Base-by-base conservation (phyloP, 768 basidiomycete genomes). In the Brasilioporus rufonigricans region DNA sequence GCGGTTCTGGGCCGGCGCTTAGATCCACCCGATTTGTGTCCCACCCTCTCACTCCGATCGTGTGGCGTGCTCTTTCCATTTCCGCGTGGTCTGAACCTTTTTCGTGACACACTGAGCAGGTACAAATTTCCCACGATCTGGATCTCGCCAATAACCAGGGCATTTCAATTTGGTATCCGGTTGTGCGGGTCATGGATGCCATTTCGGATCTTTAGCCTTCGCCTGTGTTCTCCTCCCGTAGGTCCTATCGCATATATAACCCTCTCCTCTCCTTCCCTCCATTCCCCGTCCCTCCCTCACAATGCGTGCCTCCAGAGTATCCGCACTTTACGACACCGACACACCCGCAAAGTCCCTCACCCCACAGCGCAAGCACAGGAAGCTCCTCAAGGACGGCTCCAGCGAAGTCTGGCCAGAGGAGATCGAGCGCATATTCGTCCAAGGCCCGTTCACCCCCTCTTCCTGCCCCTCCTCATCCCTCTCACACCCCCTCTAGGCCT, bases 371-470 rank as follows among this genome's bases (percentile, higher is more conserved):
- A 91, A 91, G 61, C 89, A 91, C 72, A 79, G 87, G 64, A 92
- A 91, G 70, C 85, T 91, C 58, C 77, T 92, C 72, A 91, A 90
- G 68, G 89, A 91, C 61, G 89, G 89, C 65, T 77, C 79, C 36
- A 74, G 72, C 65, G 89, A 91, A 61, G 90, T 92, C 48, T 92
- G 90, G 90, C 89, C 90, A 48, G 87, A 91, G 69, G 71, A 75
- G 52, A 79, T 91, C 64, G 90, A 92, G 69, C 78, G 81, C 66
- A 71, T 87, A 62, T 92, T 92, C 70, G 87, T 91, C 13, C 77
- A 87, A 73, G 89, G 89, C 85, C 60, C 56, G 61, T 4, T 6
- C 18, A 3, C 12, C 36, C 26, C 16, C 19, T 53, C 39, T 35
- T 14, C 39, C 47, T 53, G 40, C 21, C 3, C 2, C 33, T 26